phyloP scores from a whole-genome alignment of 1,139 yeast species.

The Pichia sp. region DNA sequence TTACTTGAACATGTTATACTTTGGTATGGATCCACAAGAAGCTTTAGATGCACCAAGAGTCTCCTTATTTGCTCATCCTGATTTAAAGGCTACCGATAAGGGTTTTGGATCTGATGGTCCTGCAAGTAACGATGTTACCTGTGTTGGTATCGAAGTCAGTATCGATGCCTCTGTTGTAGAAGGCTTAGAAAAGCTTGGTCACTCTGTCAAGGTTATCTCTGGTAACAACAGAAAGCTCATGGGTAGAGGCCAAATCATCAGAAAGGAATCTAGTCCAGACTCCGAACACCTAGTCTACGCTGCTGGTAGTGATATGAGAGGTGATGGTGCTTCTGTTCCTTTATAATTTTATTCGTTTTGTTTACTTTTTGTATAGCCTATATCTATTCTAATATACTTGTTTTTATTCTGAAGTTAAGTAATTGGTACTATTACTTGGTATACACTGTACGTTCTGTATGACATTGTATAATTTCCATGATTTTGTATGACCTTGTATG shows the following conservation, averaged over 20 bases:
- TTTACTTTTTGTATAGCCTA: too few relatives aligned
- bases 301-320: slow-evolving; percentile 78
- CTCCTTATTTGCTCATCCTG: slow-evolving; percentile 54
- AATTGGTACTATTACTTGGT: too few relatives aligned
- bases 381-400: too few relatives aligned
- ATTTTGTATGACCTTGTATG: too few relatives aligned
- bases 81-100: slow-evolving; percentile 41
- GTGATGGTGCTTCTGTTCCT: slow-evolving; percentile 79
- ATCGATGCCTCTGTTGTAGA: slow-evolving; percentile 43
- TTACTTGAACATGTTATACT: slow-evolving; percentile 60
- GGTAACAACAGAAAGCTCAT: slow-evolving; percentile 49
- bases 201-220: slow-evolving; percentile 44
- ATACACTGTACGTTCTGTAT: too few relatives aligned
- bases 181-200: slow-evolving; percentile 54
- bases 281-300: slow-evolving; percentile 46
- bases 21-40: slow-evolving; percentile 68
- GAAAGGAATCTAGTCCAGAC: slow-evolving; percentile 35
- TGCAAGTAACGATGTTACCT: slow-evolving; percentile 54
- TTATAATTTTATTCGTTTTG: background rate
- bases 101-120: slow-evolving; percentile 73
- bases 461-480: too few relatives aligned
- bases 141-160: slow-evolving; percentile 69
- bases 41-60: slow-evolving; percentile 77
- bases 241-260: slow-evolving; percentile 78
- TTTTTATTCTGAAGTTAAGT: too few relatives aligned